Evolutionary conservation across 495 filamentous ascomycete species (phyloP).

Genomic region (Lophium mytilinum): DNA sequence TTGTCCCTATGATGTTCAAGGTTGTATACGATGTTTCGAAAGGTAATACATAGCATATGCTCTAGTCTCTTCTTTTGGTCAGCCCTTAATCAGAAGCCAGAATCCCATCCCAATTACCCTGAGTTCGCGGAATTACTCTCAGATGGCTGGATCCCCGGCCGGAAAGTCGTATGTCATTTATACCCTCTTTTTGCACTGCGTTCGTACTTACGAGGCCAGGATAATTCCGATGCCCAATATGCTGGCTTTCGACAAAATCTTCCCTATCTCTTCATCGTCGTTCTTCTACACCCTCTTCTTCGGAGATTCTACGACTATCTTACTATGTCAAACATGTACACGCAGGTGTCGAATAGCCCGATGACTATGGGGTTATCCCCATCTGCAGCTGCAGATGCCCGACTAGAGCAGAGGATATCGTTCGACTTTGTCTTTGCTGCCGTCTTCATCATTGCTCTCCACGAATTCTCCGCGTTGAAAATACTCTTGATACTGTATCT

Average conservation of each 20-base stretch:
- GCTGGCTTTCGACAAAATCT: conserved; percentile 79
- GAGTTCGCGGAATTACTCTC: conserved; percentile 65
- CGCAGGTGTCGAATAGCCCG: conserved; percentile 11
- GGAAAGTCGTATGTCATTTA: conserved; percentile 63
- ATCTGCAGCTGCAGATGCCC: conserved; percentile 50
- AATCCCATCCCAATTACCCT: conserved; percentile 70
- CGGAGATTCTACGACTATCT: conserved; percentile 59
- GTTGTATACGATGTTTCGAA: conserved; percentile 77
- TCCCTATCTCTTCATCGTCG: conserved; percentile 62
- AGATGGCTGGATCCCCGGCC: conserved; percentile 88
- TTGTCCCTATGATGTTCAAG: conserved; percentile 87
- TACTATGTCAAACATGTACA: conserved; percentile 24
- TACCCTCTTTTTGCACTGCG: not conserved
- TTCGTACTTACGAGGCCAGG: conserved; percentile 40
- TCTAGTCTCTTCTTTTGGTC: not conserved
- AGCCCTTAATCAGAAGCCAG: conserved; percentile 37
- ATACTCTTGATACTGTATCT: conserved; percentile 67
- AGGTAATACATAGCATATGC: conserved; percentile 38
- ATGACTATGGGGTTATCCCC: conserved; percentile 30
- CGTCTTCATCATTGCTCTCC: conserved; percentile 66
- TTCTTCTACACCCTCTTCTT: conserved; percentile 68
- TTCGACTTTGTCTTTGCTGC: conserved; percentile 82
- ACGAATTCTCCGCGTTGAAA: conserved; percentile 81
- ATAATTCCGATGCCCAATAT: conserved; percentile 88
- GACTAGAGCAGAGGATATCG: conserved; percentile 64